Evolutionary conservation across 1,139 yeast genomes (phyloP).

Genomic region (Taphrina wiesneri): DNA sequence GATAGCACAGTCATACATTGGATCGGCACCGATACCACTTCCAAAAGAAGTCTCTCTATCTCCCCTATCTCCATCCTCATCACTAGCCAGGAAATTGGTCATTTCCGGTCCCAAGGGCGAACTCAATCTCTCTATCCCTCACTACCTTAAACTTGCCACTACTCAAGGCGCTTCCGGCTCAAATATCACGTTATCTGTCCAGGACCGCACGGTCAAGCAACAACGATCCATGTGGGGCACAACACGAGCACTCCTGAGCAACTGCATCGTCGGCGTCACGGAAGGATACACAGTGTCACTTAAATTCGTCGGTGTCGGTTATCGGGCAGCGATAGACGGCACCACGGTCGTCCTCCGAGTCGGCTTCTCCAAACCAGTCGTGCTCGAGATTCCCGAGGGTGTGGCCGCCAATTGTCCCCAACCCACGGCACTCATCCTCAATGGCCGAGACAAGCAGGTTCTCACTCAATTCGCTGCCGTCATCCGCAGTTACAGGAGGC

Average conservation of each 20-base stretch:
- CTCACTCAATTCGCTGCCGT: constrained; percentile 87
- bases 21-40: constrained; percentile 27
- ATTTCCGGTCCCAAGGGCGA: constrained; percentile 24
- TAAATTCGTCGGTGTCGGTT: constrained; percentile 95
- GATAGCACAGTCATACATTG: constrained; percentile 16
- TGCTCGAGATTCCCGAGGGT: constrained; percentile 64
- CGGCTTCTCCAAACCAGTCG: constrained; percentile 41
- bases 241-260: constrained; percentile 71
- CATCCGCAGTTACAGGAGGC: constrained; percentile 83
- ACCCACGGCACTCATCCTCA: constrained; percentile 83
- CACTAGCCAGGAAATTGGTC: background rate
- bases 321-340: constrained; percentile 70
- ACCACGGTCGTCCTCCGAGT: constrained; percentile 51
- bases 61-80: background rate
- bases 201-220: constrained; percentile 58
- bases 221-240: constrained; percentile 98
- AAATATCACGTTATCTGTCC: constrained; percentile 47
- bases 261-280: constrained; percentile 79
- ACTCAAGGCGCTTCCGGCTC: constrained; percentile 1
- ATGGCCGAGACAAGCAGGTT: constrained; percentile 85
- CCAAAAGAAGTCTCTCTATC: constrained; percentile 26
- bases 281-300: constrained; percentile 90
- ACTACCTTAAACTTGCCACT: constrained; percentile 1
- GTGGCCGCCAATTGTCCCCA: constrained; percentile 73
- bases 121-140: constrained; percentile 11